Conservation (phyloP, 2,329 filamentous ascomycete species). For the Ophiostoma ips region DNA sequence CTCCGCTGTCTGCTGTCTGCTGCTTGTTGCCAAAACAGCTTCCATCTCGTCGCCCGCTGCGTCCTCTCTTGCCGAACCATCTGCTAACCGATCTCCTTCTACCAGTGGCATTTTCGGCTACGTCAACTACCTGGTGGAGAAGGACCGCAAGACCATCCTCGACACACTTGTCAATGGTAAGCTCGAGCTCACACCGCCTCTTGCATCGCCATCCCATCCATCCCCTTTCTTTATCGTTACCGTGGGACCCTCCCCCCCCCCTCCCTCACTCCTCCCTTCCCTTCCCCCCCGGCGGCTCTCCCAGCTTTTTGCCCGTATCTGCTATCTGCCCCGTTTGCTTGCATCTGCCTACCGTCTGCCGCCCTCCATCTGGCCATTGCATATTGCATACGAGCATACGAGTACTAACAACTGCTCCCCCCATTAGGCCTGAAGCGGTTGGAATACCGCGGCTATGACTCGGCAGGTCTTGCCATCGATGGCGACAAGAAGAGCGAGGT, state of each 20-base stretch:
- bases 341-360: no score
- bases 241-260: no score
- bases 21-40: not conserved
- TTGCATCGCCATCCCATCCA: not conserved
- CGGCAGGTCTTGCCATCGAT: slow-evolving; percentile 87
- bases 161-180: slow-evolving; percentile 91
- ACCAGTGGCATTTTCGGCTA: slow-evolving; percentile 89
- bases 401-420: not conserved
- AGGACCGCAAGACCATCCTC: slow-evolving; percentile 92
- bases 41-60: not conserved
- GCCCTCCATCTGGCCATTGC: no score
- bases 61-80: not conserved
- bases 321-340: not conserved
- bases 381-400: no score
- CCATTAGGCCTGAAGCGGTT: slow-evolving; percentile 72
- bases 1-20: no score
- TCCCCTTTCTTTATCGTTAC: no score
- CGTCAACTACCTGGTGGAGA: slow-evolving; percentile 98
- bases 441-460: slow-evolving; percentile 98
- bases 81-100: slow-evolving; percentile 16
- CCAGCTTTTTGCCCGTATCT: slow-evolving; percentile 7
- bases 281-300: no score
- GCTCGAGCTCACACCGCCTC: no score
- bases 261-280: no score
- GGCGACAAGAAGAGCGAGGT: slow-evolving; percentile 99